Evolutionary conservation across 768 basidiomycete genomes (phyloP).

Genomic region (Clitopilus passeckerianus): DNA sequence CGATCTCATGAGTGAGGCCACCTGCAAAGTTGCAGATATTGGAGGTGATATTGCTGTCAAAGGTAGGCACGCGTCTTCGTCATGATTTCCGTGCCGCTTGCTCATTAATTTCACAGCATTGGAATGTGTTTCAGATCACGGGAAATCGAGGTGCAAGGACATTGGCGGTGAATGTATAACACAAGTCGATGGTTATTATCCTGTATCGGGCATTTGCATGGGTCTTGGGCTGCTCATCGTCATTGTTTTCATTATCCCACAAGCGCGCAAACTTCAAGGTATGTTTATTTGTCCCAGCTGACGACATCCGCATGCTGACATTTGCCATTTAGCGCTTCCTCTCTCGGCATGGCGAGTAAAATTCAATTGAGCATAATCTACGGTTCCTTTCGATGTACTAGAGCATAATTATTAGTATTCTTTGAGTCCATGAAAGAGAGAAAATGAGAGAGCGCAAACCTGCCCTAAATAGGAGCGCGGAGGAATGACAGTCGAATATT

Average conservation of each 20-base stretch:
- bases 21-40: slow-evolving; percentile 67
- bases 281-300: slow-evolving; percentile 18
- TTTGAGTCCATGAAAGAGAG: not conserved
- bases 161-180: slow-evolving; percentile 79
- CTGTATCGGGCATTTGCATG: slow-evolving; percentile 77
- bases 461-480: slow-evolving; percentile 32
- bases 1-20: slow-evolving; percentile 82
- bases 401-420: not conserved
- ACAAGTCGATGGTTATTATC: slow-evolving; percentile 89
- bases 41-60: slow-evolving; percentile 44
- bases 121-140: slow-evolving; percentile 92
- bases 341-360: slow-evolving; percentile 69
- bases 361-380: slow-evolving; percentile 25
- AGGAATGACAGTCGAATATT: slow-evolving; percentile 21
- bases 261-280: slow-evolving; percentile 85
- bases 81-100: slow-evolving; percentile 7
- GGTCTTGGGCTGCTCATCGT: slow-evolving; percentile 70
- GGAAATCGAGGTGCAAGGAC: slow-evolving; percentile 71
- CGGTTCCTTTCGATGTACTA: not conserved
- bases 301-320: slow-evolving; percentile 5
- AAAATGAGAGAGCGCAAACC: slow-evolving; percentile 14
- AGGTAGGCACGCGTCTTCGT: slow-evolving; percentile 33
- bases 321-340: slow-evolving; percentile 48
- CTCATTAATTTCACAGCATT: slow-evolving; percentile 37
- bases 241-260: slow-evolving; percentile 75